These are phyloP conservation scores for Mucor velutinosus DNA, from an alignment of 371 early-diverging fungal genomes.

Conservation along the genomic window DNA sequence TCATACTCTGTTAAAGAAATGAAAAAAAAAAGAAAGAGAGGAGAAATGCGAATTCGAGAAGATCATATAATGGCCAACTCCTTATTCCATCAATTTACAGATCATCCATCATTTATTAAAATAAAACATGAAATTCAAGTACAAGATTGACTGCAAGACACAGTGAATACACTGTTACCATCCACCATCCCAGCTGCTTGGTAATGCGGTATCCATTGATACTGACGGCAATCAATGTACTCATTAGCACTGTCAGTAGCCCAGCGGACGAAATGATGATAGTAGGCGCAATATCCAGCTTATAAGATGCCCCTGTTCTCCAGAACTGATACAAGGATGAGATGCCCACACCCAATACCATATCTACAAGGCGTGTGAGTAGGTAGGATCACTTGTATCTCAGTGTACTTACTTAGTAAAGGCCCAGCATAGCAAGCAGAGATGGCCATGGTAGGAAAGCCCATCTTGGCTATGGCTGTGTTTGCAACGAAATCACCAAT, in stretches of 20 bases:
- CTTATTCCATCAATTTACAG: neutral
- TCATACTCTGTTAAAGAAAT: neutral
- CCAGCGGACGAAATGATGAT: slow-evolving; percentile 56
- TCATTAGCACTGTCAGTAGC: slow-evolving; percentile 48
- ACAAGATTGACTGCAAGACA: slow-evolving; percentile 51
- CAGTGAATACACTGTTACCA: slow-evolving; percentile 50
- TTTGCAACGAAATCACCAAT: slow-evolving; percentile 86
- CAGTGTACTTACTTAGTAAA: slow-evolving; percentile 55
- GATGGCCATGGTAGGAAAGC: slow-evolving; percentile 84
- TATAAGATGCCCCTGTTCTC: slow-evolving; percentile 41
- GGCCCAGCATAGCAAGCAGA: slow-evolving; percentile 88
- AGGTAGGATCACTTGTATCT: neutral
- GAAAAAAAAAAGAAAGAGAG: neutral
- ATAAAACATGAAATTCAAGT: slow-evolving; percentile 42
- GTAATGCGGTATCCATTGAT: slow-evolving; percentile 52
- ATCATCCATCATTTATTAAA: neutral
- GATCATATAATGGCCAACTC: neutral
- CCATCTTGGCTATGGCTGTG: slow-evolving; percentile 82
- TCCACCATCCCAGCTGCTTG: slow-evolving; percentile 51
- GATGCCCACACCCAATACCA: slow-evolving; percentile 78
- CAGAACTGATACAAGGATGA: slow-evolving; percentile 60
- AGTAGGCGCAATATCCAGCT: slow-evolving; percentile 56
- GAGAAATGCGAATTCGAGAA: neutral
- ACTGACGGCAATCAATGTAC: slow-evolving; percentile 55
- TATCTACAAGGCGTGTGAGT: slow-evolving; percentile 41